Evolutionary conservation across 495 filamentous ascomycete species (phyloP), one percentile per base, ranked within the genome.

Genomic region (Podospora pseudoanserina): DNA sequence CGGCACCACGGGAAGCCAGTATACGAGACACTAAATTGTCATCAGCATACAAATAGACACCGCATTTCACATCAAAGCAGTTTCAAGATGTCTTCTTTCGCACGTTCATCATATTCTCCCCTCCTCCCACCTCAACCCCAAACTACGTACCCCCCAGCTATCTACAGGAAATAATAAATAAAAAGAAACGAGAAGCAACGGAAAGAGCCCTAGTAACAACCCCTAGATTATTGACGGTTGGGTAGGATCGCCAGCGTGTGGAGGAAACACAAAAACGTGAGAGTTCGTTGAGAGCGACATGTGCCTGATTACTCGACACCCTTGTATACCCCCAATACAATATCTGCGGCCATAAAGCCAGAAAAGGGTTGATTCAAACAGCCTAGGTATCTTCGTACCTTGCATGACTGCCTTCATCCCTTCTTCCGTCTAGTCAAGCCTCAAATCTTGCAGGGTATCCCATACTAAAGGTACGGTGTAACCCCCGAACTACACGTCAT

Each of bases 91-190:
- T 49, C 39, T 49, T 49, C 39, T 49, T 18, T 49, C 39, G 39
- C 39, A 49, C 39, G 2, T 68, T 73, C 68, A 59, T 71, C 68
- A 68, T 65, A 32, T 68, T 66, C 65, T 56, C 61, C 69, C 62
- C 55, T 39, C 58, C 64, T 55, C 64, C 49, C 44, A 49, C 30
- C 30, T 57, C 2, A 16, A 15, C n/a, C 30, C 56, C 55, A 18
- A 49, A 49, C 44, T 16, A 49, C 19, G 44, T 49, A 19, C n/a
- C 49, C 66, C 64, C 34, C 63, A 69, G 65, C 68, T 74, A 73
- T 73, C 73, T 72, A 76, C 72, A 71, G 53, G 27, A 55, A 67
- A 67, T 65, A 61, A 63, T 68, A 49, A 63, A 64, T 49, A 34
- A 69, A 69, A 57, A 67, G 61, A 69, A 66, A 64, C 63, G 30